A percentile compares a stretch with the other conserved stretches of the same genome.
phyloP scores from a whole-genome alignment of 2,329 filamentous ascomycete species.

The Ceratocystiopsis minuta region DNA sequence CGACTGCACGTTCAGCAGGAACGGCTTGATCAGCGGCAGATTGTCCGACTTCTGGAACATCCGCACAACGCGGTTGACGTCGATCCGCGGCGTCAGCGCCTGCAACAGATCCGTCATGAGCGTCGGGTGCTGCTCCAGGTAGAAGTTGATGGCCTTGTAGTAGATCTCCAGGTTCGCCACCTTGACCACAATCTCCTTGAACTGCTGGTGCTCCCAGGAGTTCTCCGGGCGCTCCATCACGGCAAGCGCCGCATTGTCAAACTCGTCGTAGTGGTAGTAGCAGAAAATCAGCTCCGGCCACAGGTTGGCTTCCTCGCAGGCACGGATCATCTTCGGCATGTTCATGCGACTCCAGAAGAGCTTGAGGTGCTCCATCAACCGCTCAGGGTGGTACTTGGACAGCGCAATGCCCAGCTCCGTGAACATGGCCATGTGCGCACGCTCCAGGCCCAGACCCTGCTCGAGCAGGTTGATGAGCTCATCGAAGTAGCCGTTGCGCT shows the following conservation, averaged over 20 bases:
- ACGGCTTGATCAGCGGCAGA: conserved; percentile 94
- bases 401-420: conserved; percentile 82
- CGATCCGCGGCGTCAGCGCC: conserved; percentile 77
- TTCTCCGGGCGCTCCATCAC: conserved; percentile 97
- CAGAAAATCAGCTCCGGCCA: conserved; percentile 98
- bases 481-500: conserved; percentile 93
- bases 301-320: conserved; percentile 82
- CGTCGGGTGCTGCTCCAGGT: conserved; percentile 90
- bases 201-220: conserved; percentile 97
- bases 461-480: conserved; percentile 90
- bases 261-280: conserved; percentile 97
- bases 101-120: conserved; percentile 91
- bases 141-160: conserved; percentile 93
- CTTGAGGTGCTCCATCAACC: conserved; percentile 95
- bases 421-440: conserved; percentile 93
- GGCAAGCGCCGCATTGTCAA: conserved; percentile 86
- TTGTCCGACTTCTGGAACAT: conserved; percentile 99
- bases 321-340: conserved; percentile 88
- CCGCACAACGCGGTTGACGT: conserved; percentile 96
- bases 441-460: conserved; percentile 82
- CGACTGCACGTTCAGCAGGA: conserved; percentile 84
- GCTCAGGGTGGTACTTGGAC: conserved; percentile 86
- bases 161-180: conserved; percentile 98
- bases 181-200: conserved; percentile 98
- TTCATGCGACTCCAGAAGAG: conserved; percentile 98